A percentile compares a stretch with the other conserved stretches of the same genome.
phyloP scores from a whole-genome alignment of 1,139 yeast genomes.

The Zygosaccharomyces sapae region DNA sequence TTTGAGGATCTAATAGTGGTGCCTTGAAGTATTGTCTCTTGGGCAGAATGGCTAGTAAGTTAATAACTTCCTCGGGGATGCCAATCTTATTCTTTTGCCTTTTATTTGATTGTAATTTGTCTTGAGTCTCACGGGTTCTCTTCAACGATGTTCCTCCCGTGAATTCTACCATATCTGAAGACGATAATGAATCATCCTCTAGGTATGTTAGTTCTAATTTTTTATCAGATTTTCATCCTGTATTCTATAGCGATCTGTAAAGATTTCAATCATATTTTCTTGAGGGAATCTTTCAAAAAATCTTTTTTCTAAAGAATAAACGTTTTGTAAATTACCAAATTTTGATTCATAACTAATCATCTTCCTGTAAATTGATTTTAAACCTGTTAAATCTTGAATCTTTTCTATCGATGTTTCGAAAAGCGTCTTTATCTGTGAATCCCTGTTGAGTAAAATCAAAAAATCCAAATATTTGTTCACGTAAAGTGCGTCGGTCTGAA shows the following conservation, averaged over 20 bases:
- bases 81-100: constrained; percentile 19
- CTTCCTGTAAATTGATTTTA: constrained; percentile 45
- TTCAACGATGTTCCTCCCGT: constrained; percentile 9
- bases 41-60: constrained; percentile 31
- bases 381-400: constrained; percentile 35
- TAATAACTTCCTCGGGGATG: constrained; percentile 31
- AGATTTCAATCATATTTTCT: constrained; percentile 38
- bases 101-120: constrained; percentile 9
- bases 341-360: constrained; percentile 52
- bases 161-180: constrained; percentile 5
- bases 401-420: constrained; percentile 63
- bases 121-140: constrained; percentile 11
- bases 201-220: constrained; percentile 31
- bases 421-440: constrained; percentile 74
- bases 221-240: constrained; percentile 32
- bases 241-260: constrained; percentile 40
- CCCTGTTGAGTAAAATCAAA: constrained; percentile 67
- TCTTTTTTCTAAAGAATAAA: constrained; percentile 61
- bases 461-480: constrained; percentile 69
- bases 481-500: constrained; percentile 53
- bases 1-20: constrained; percentile 32
- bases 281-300: constrained; percentile 65
- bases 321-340: constrained; percentile 66
- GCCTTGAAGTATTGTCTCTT: constrained; percentile 36
- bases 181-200: constrained; percentile 10